phyloP scores from a whole-genome alignment of 139 green algal genomes.

The Chlamydomonas incerta region DNA sequence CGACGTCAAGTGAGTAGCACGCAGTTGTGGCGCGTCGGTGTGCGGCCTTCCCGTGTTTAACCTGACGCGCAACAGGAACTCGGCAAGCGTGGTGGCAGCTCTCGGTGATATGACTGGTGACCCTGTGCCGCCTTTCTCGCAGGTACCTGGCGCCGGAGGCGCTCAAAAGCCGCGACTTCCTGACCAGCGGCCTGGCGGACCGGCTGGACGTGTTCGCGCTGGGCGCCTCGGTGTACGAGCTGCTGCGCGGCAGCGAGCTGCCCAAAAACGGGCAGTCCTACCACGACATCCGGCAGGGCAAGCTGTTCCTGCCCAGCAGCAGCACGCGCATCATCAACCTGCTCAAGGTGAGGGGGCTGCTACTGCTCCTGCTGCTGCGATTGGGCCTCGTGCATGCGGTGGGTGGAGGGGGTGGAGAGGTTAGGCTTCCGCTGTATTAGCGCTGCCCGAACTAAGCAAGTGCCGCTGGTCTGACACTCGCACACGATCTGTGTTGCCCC shows the following conservation, averaged over 20 bases:
- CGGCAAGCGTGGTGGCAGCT: too few species aligned
- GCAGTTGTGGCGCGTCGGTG: too few species aligned
- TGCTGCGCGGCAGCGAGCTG: constrained; percentile 69
- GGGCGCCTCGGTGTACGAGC: constrained; percentile 87
- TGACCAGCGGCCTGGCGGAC: constrained; percentile 63
- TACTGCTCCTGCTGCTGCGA: too few species aligned
- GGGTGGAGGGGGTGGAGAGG: too few species aligned
- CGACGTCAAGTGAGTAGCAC: constrained; percentile 80
- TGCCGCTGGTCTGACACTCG: too few species aligned
- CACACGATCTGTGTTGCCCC: neutral
- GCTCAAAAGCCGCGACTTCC: constrained; percentile 68
- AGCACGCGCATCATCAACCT: constrained; percentile 59
- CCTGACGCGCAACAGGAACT: too few species aligned
- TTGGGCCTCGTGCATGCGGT: too few species aligned
- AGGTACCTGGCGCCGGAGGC: constrained; percentile 91
- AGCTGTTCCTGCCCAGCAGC: constrained; percentile 72
- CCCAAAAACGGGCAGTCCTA: constrained; percentile 67
- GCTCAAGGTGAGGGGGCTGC: constrained; percentile 65
- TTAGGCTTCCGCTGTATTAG: too few species aligned
- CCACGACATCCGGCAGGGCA: constrained; percentile 67
- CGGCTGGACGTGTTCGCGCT: constrained; percentile 94
- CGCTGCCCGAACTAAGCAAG: too few species aligned
- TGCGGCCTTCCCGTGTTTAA: too few species aligned
- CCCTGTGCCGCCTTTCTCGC: constrained; percentile 1
- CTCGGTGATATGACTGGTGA: too few species aligned